Evolutionary conservation across 2,329 filamentous ascomycete species (phyloP).

Genomic region (Scedosporium aurantiacum): DNA sequence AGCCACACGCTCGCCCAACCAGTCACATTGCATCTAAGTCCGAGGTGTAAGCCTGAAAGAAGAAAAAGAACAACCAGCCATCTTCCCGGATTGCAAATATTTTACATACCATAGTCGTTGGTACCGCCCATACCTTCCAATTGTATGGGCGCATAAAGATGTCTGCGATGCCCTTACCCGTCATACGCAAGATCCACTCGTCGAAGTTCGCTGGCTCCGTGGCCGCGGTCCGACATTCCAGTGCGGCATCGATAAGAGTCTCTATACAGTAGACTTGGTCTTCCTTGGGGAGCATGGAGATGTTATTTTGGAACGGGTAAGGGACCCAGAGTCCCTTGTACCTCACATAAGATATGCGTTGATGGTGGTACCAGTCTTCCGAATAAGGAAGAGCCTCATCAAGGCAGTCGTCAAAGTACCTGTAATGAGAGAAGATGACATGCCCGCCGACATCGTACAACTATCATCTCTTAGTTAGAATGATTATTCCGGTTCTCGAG

Average conservation of each 20-base stretch:
- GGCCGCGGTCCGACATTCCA: constrained; percentile 76
- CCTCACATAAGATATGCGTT: constrained; percentile 97
- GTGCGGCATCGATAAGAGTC: constrained; percentile 86
- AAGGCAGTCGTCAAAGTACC: constrained; percentile 99
- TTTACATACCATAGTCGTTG: constrained; percentile 74
- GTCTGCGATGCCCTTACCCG: constrained; percentile 79
- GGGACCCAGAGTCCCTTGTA: constrained; percentile 96
- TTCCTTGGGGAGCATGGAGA: constrained; percentile 94
- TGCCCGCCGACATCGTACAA: constrained; percentile 97
- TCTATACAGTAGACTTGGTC: constrained; percentile 93
- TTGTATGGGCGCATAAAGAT: constrained; percentile 99
- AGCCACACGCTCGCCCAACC: constrained; percentile 97
- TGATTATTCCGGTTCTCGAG: neutral
- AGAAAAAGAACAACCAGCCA: neutral
- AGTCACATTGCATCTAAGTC: constrained; percentile 88
- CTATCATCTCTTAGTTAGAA: constrained; percentile 31
- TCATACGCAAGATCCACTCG: constrained; percentile 93
- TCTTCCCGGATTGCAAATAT: neutral
- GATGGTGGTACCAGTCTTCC: constrained; percentile 93
- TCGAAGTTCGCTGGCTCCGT: constrained; percentile 95
- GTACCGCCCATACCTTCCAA: constrained; percentile 99
- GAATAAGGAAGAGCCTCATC: constrained; percentile 91
- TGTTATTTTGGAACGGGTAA: constrained; percentile 99
- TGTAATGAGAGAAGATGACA: constrained; percentile 99
- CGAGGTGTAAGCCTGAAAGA: neutral